These are phyloP conservation scores for Plasmodium coatneyi DNA, from an alignment of 169 alveolate species.

Conservation along the genomic window DNA sequence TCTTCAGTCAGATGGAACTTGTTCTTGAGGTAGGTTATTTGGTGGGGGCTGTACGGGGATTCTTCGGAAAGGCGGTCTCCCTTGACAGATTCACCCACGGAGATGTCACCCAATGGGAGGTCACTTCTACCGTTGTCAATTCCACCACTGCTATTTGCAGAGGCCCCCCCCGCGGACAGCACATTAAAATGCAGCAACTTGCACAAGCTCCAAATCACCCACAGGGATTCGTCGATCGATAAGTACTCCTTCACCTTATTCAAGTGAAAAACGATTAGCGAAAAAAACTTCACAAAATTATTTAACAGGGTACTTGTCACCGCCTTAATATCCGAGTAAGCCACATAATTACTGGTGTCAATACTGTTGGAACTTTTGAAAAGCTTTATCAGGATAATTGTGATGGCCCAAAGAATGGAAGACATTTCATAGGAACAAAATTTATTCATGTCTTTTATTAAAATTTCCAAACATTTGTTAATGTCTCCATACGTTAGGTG, in stretches of 20 bases:
- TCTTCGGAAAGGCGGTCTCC: not conserved
- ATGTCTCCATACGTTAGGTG: not conserved
- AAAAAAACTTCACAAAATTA: slow-evolving; percentile 35
- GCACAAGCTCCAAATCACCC: slow-evolving; percentile 65
- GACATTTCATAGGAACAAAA: slow-evolving; percentile 60
- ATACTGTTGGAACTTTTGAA: slow-evolving; percentile 9
- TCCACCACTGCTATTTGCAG: not conserved
- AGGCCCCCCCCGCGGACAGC: not conserved
- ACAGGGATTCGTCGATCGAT: slow-evolving; percentile 62
- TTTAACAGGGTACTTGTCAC: not conserved
- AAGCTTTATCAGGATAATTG: slow-evolving; percentile 15
- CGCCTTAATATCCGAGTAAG: not conserved
- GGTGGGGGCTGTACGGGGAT: not conserved
- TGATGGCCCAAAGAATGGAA: slow-evolving; percentile 58
- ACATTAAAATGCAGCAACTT: slow-evolving; percentile 37
- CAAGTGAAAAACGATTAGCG: not conserved
- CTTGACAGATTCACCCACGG: not conserved
- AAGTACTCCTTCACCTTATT: slow-evolving; percentile 26
- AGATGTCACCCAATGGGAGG: not conserved
- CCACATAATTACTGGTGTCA: not conserved
- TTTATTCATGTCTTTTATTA: slow-evolving; percentile 23
- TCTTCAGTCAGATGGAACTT: slow-evolving; percentile 20
- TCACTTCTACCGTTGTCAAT: too few species aligned
- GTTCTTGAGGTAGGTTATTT: slow-evolving; percentile 1
- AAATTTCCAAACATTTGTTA: slow-evolving; percentile 15